These are phyloP conservation scores for Calamus simplicifolius DNA, from an alignment of 176 grass and related monocot genomes.

Conservation along the genomic window DNA sequence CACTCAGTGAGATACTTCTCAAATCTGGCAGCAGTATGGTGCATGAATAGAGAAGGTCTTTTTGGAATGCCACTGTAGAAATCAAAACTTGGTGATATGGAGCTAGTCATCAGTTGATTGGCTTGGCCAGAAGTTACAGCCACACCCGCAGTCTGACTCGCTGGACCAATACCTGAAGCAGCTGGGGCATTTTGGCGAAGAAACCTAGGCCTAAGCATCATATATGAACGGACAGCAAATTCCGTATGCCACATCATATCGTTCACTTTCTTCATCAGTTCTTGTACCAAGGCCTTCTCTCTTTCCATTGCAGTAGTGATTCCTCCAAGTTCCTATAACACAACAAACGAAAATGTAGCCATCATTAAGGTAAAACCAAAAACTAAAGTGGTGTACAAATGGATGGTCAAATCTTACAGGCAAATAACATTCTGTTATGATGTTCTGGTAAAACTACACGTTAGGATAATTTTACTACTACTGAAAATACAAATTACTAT, in stretches of 20 bases:
- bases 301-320: conserved; percentile 48
- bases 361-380: too few species aligned
- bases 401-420: too few species aligned
- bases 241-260: conserved; percentile 47
- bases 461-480: too few species aligned
- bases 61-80: conserved; percentile 43
- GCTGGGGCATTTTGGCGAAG: conserved; percentile 21
- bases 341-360: conserved; percentile 6
- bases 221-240: conserved; percentile 53
- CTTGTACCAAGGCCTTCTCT: conserved; percentile 49
- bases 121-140: conserved; percentile 3
- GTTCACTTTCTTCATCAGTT: conserved; percentile 36
- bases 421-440: too few species aligned
- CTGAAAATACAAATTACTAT: too few species aligned
- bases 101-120: conserved; percentile 33
- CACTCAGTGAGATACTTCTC: conserved; percentile 55
- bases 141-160: background rate
- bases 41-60: conserved; percentile 60
- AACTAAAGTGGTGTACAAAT: too few species aligned
- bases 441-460: too few species aligned
- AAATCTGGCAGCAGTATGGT: conserved; percentile 49
- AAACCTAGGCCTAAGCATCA: conserved; percentile 43
- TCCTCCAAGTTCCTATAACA: conserved; percentile 42
- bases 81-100: conserved; percentile 26
- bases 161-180: conserved; percentile 27